Evolutionary conservation across 164 flowering plant genomes (phyloP).

Genomic region (Kalanchoe fedtschenkoi): DNA sequence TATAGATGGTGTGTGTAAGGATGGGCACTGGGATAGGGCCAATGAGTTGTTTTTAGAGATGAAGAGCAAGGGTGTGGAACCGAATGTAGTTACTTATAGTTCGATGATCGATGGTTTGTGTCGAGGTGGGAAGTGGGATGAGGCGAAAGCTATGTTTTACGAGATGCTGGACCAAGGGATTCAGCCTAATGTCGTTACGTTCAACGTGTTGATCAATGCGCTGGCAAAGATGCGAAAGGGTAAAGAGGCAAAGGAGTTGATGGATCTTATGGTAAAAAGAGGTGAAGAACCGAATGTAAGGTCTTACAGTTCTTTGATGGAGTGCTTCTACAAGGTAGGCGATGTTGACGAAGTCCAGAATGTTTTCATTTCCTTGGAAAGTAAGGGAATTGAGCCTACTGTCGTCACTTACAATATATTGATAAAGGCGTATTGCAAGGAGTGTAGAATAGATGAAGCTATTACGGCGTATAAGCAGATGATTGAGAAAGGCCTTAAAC

Average conservation of each 20-base stretch:
- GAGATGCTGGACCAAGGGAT: slow-evolving; percentile 4
- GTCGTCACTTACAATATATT: background rate
- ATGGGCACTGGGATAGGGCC: background rate
- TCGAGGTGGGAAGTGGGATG: background rate
- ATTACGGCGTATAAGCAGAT: background rate
- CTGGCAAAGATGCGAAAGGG: background rate
- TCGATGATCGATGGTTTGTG: slow-evolving; percentile 1
- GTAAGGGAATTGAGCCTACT: background rate
- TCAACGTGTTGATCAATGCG: slow-evolving; percentile 1
- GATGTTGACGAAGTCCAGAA: slow-evolving; percentile 1
- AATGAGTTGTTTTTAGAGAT: background rate
- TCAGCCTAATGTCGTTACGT: background rate
- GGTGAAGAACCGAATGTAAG: slow-evolving; percentile 3
- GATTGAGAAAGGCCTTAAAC: background rate
- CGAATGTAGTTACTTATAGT: slow-evolving; percentile 2
- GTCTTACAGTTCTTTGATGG: slow-evolving; percentile 1
- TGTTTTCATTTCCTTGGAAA: background rate
- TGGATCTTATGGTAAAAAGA: slow-evolving; percentile 2
- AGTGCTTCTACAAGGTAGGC: background rate
- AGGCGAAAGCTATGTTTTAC: background rate
- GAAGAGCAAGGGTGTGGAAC: background rate
- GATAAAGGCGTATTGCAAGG: background rate
- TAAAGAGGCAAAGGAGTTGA: background rate
- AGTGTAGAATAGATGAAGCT: background rate
- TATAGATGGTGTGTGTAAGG: slow-evolving; percentile 4